phyloP scores from a whole-genome alignment of 2,329 filamentous ascomycete species.

The Aspergillus niger region DNA sequence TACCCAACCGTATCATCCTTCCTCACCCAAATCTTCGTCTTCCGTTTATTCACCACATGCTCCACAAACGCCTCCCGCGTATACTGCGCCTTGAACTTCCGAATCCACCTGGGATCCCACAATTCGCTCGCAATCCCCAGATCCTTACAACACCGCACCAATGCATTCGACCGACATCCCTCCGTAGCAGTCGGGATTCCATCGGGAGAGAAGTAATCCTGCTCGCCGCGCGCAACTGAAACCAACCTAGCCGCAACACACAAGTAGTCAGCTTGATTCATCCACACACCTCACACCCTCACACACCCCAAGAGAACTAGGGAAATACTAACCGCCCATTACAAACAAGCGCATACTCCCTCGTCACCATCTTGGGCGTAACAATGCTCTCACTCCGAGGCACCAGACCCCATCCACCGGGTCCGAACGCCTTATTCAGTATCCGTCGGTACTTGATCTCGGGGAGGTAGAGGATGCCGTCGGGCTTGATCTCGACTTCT shows the following conservation, averaged over 20 bases:
- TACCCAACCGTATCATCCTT: constrained; percentile 76
- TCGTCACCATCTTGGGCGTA: constrained; percentile 75
- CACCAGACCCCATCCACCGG: constrained; percentile 92
- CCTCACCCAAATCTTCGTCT: constrained; percentile 80
- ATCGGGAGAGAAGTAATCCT: constrained; percentile 87
- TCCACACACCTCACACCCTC: background rate
- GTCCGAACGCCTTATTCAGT: constrained; percentile 86
- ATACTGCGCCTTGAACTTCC: constrained; percentile 73
- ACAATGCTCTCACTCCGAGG: constrained; percentile 83
- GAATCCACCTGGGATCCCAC: constrained; percentile 92
- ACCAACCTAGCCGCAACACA: constrained; percentile 65
- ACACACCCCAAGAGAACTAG: too few relatives aligned
- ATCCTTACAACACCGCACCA: constrained; percentile 99
- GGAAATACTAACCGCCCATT: constrained; percentile 75
- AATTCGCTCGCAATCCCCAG: constrained; percentile 91
- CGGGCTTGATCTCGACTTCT: constrained; percentile 96
- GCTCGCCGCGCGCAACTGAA: constrained; percentile 89
- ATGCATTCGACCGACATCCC: constrained; percentile 94
- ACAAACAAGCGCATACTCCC: constrained; percentile 89
- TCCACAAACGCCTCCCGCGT: constrained; percentile 86
- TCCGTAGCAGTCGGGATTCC: constrained; percentile 92
- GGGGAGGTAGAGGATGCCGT: constrained; percentile 92
- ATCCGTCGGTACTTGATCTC: constrained; percentile 98
- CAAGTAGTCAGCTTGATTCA: too few relatives aligned
- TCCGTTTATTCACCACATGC: constrained; percentile 83